Evolutionary conservation across 2,329 filamentous ascomycete species (phyloP), one percentile per base, ranked within the genome.

Genomic region (Sclerotinia trifoliorum): DNA sequence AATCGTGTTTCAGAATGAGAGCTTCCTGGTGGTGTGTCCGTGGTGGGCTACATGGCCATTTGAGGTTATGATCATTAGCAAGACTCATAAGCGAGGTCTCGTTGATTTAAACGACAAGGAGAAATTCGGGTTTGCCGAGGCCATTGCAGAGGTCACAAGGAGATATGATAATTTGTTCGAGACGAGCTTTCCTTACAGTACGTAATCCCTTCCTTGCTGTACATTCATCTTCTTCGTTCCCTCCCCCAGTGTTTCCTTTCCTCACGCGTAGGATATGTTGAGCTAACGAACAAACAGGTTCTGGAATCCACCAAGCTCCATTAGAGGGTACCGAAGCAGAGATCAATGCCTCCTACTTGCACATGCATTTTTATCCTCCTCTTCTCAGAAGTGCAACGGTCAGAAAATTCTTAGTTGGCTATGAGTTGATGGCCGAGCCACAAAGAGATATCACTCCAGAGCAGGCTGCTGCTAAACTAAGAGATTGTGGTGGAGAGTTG

Each of bases 31-130:
- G 0, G 86, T 98, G 21, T 97, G 94, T 76, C 95, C 95, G 0
- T 99, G 95, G 93, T 99, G 95, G 95, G 95, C 93, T 0, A 85
- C 93, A 24, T 99, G 95, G 95, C 95, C 95, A 0, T 99, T 97
- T 71, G 95, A 99, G 82, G 90, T 94, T 58, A 90, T 99, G 83
- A 86, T 99, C 69, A 83, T 97, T 42, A 88, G 92, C 70, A 96
- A 93, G 81, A 83, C 88, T 70, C 94, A 97, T 78, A 90, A 94
- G 73, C 88, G 93, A 54, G 90, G 91, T 1, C 84, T 99, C 57
- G 88, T 97, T 21, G 94, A 99, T 78, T 83, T 99, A 49, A 86
- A 85, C 62, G 83, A 85, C 13, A 80, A 84, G 35, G 94, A 98
- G 80, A 88, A 89, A 72, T 78, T 85, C 29, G 83, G 89, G 62